Evolutionary conservation across 2,329 filamentous ascomycete species (phyloP), one percentile per base, ranked within the genome.

Genomic region (Lithohypha guttulata): DNA sequence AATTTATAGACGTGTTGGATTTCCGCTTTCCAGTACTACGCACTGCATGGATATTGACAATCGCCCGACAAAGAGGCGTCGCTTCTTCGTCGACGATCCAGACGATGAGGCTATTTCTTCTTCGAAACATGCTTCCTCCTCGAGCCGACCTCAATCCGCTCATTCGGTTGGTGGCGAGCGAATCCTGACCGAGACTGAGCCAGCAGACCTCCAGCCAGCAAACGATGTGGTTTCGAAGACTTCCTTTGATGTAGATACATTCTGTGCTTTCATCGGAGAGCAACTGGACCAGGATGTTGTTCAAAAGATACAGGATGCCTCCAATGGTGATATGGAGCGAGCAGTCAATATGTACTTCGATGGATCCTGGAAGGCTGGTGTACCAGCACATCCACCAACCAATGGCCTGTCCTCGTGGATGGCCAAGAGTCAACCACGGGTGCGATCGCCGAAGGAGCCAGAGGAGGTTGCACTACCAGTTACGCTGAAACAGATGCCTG

Each of bases 281-380:
- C 51, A 64, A 23, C 57, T 76, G 2, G 53, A 68, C 5, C 31
- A 48, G 4, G 53, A 63, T 11, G 64, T 63, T 0, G 51, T 77
- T 18, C 47, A 60, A 17, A 66, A 58, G 34, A 59, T 79, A 31
- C 66, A 66, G 44, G 54, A 62, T 22, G 62, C 61, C 32, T 68
- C 71, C 35, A 66, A 64, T 26, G 64, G 65, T 44, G 63, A 77
- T 53, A 60, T 77, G 17, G 69, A 79, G 53, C 63, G 66, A 50
- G 75, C 77, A 30, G 72, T 80, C 49, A 78, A 80, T 53, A 64
- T 78, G 43, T 79, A 74, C 51, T 66, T 78, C 25, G 75, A 80
- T 51, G 75, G 75, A 15, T 76, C 75, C 4, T 79, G 73, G 74
- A 69, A 68, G 44, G 59, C 58, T 9, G 47, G 52, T 4, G 42